phyloP scores from a whole-genome alignment of 768 basidiomycete species.

The Phaffia australis region DNA sequence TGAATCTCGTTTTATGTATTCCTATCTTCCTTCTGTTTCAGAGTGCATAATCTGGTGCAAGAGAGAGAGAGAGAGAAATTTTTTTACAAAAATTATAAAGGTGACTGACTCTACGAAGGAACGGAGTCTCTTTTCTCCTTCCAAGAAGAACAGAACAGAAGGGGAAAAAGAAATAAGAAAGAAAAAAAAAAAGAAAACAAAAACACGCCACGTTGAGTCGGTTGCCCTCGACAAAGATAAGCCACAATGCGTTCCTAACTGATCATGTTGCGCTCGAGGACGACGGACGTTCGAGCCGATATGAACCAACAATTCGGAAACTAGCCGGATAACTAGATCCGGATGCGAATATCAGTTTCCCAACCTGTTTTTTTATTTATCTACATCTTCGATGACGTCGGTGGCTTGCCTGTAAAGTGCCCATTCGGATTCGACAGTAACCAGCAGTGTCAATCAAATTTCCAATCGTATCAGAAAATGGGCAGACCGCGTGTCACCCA shows the following conservation, averaged over 20 bases:
- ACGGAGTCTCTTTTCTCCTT: neutral
- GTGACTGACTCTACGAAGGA: too few relatives aligned
- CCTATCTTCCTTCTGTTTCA: conserved; percentile 2
- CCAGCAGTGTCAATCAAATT: too few relatives aligned
- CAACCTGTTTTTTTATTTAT: too few relatives aligned
- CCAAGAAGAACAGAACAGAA: neutral
- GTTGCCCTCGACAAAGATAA: neutral
- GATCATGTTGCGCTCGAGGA: neutral
- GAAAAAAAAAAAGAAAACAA: neutral
- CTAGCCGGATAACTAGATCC: neutral
- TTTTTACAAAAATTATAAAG: too few relatives aligned
- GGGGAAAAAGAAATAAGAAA: neutral
- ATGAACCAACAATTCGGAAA: neutral
- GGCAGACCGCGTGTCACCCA: too few relatives aligned
- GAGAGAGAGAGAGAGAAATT: too few relatives aligned
- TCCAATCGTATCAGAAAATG: too few relatives aligned
- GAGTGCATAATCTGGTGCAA: too few relatives aligned
- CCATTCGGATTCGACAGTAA: too few relatives aligned
- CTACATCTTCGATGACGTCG: too few relatives aligned
- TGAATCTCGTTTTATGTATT: neutral
- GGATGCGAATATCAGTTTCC: neutral
- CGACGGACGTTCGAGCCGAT: neutral
- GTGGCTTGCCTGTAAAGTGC: too few relatives aligned
- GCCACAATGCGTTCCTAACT: too few relatives aligned
- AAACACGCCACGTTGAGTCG: neutral